Conservation (phyloP, 305 asterid species). For the Caryopteris hybrid region DNA sequence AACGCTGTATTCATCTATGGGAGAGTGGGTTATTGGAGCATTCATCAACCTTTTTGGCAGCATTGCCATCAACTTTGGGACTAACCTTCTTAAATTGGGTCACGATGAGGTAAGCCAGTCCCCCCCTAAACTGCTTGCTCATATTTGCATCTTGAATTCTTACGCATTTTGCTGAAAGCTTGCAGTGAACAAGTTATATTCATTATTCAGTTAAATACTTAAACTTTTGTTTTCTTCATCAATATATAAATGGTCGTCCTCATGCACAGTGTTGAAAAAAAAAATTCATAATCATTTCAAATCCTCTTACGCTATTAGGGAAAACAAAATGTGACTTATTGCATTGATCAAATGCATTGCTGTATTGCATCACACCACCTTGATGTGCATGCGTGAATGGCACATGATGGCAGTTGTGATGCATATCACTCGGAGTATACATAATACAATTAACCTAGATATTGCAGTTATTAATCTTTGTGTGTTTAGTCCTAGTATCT, state of each 20-base stretch:
- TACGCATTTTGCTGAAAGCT: slow-evolving; percentile 10
- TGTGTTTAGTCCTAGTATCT: background rate
- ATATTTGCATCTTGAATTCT: too few species aligned
- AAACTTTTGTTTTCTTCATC: background rate
- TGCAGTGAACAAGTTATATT: background rate
- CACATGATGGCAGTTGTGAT: slow-evolving; percentile 5
- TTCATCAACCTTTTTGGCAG: slow-evolving; percentile 83
- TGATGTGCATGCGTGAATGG: slow-evolving; percentile 5
- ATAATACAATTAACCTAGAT: background rate
- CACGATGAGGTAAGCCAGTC: slow-evolving; percentile 66
- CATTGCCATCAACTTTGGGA: slow-evolving; percentile 91
- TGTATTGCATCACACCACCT: background rate
- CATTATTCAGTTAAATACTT: background rate
- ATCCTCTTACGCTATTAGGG: background rate
- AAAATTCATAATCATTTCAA: slow-evolving; percentile 3
- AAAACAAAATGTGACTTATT: background rate
- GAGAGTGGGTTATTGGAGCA: slow-evolving; percentile 96
- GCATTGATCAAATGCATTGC: background rate
- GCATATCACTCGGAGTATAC: background rate
- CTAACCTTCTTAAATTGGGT: slow-evolving; percentile 90
- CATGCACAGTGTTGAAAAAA: background rate
- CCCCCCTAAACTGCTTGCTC: slow-evolving; percentile 6
- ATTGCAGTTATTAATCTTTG: background rate
- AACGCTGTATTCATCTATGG: slow-evolving; percentile 46
- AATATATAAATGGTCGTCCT: background rate